Evolutionary conservation across 805 yeast species (phyloP).

Genomic region (Blastobotrys robertii): DNA sequence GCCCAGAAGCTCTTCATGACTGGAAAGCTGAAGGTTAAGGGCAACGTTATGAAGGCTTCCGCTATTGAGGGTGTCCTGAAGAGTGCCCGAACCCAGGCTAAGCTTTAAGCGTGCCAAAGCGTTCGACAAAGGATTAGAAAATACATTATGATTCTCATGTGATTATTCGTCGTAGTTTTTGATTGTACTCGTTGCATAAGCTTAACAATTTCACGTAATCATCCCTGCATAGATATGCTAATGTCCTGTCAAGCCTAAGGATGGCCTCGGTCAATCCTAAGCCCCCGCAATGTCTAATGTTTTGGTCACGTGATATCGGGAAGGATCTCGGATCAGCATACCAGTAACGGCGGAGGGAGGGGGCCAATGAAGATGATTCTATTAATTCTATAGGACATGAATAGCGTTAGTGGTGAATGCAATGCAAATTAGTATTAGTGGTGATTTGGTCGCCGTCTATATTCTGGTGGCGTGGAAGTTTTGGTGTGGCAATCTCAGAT

Average conservation of each 20-base stretch:
- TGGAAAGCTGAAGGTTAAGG: conserved; percentile 80
- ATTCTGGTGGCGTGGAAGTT: no score
- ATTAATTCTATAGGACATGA: neutral
- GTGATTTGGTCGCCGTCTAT: no score
- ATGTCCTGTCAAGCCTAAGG: no score
- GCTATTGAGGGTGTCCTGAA: conserved; percentile 61
- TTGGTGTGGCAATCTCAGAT: no score
- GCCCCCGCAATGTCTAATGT: no score
- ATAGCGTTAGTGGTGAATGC: neutral
- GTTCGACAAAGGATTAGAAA: neutral
- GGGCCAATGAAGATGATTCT: no score
- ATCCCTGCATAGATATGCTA: no score
- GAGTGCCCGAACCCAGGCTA: conserved; percentile 38
- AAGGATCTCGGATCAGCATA: no score
- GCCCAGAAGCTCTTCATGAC: conserved; percentile 78
- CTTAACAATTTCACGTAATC: no score
- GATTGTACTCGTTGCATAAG: neutral
- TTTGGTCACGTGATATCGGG: no score
- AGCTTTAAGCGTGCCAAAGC: conserved; percentile 26
- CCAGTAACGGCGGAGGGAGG: neutral
- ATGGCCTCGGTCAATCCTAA: no score
- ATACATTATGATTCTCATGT: neutral
- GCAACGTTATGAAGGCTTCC: conserved; percentile 86
- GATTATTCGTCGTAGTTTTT: neutral
- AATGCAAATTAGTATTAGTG: no score